Conservation (phyloP, 2,329 filamentous ascomycete genomes). For the Stagonosporopsis tanaceti region DNA sequence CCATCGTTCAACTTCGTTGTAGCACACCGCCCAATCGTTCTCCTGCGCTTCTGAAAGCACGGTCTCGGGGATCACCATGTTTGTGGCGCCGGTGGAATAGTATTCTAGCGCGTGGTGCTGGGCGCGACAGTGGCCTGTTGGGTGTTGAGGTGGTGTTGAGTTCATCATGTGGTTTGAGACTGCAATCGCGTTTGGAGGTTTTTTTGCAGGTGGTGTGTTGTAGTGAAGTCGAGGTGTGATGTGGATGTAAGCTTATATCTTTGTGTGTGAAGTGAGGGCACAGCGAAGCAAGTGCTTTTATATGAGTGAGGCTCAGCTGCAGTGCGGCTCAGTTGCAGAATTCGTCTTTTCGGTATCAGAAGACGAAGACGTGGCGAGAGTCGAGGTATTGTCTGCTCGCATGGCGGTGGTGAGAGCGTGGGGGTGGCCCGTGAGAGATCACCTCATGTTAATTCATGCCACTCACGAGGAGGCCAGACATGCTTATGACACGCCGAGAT, state of each 20-base stretch:
- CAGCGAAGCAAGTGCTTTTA: background rate
- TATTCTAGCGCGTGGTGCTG: constrained; percentile 32
- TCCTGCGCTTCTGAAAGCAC: constrained; percentile 27
- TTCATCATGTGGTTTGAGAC: background rate
- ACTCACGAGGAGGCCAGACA: background rate
- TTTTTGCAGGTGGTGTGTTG: background rate
- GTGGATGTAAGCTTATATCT: background rate
- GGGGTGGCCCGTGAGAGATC: constrained; percentile 16
- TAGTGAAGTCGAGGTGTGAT: background rate
- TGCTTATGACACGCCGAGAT: background rate
- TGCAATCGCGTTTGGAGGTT: background rate
- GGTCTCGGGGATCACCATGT: constrained; percentile 29
- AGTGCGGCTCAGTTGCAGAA: constrained; percentile 2
- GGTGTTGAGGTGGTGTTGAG: background rate
- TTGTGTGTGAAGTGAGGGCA: background rate
- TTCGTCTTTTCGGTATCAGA: background rate
- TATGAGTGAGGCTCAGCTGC: constrained; percentile 2
- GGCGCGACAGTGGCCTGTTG: constrained; percentile 36
- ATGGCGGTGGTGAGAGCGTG: constrained; percentile 18
- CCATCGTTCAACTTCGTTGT: constrained; percentile 15
- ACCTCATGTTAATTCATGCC: constrained; percentile 11
- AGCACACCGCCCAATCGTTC: constrained; percentile 26
- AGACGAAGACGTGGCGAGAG: constrained; percentile 7
- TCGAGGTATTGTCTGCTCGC: background rate
- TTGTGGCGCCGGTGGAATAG: constrained; percentile 27